phyloP scores from a whole-genome alignment of 1,139 yeast genomes.

The Debaryomyces fabryi region DNA sequence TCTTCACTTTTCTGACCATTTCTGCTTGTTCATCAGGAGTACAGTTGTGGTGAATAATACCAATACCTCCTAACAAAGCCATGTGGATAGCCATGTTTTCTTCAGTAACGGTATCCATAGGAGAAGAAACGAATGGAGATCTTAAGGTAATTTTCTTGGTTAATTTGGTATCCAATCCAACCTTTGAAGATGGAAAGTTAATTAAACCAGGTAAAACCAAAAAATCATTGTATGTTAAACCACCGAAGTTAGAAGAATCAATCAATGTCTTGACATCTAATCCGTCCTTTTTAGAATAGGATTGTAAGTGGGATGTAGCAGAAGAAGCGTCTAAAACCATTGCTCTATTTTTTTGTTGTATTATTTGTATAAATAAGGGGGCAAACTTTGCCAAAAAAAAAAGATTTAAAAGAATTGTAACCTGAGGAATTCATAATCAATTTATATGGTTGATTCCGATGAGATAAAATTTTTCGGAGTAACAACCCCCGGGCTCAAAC shows the following conservation, averaged over 20 bases:
- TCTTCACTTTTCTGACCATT: conserved; percentile 96
- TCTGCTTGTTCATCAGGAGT: conserved; percentile 96
- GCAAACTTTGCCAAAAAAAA: conserved; percentile 50
- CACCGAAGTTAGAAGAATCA: conserved; percentile 91
- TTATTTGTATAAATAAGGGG: conserved; percentile 24
- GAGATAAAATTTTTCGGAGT: conserved; percentile 16
- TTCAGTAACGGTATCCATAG: conserved; percentile 99
- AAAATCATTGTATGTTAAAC: conserved; percentile 96
- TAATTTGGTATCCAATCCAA: conserved; percentile 78
- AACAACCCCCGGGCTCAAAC: neutral
- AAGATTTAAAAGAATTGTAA: conserved; percentile 16
- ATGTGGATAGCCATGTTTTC: conserved; percentile 96
- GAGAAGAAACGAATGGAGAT: conserved; percentile 95
- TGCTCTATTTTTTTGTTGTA: conserved; percentile 12
- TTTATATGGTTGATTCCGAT: conserved; percentile 14
- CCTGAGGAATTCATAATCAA: neutral
- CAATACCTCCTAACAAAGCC: conserved; percentile 99
- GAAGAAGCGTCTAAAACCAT: conserved; percentile 58
- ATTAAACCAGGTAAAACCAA: conserved; percentile 94
- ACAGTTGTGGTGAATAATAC: conserved; percentile 98
- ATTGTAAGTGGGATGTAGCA: conserved; percentile 68
- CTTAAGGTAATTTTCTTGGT: conserved; percentile 90
- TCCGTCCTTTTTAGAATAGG: conserved; percentile 80
- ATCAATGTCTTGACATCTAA: conserved; percentile 80
- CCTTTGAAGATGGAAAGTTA: conserved; percentile 79